These are phyloP conservation scores for Lecanoromycetidae sp. DNA, from an alignment of 2,329 filamentous ascomycete species.

Conservation along the genomic window DNA sequence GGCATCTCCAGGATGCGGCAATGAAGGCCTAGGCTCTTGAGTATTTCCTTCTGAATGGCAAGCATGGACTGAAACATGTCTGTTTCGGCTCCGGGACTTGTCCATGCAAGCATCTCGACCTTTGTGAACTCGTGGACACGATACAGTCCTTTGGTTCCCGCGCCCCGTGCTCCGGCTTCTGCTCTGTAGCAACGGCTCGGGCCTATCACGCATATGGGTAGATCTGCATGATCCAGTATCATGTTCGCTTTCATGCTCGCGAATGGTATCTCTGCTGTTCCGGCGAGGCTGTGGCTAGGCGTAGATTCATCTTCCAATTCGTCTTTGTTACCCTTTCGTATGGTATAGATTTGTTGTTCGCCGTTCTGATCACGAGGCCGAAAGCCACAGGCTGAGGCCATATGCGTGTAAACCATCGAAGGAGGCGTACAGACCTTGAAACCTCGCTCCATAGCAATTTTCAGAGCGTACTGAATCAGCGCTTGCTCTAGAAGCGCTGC, in stretches of 20 bases:
- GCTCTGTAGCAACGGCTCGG: slow-evolving; percentile 90
- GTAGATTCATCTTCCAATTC: slow-evolving; percentile 51
- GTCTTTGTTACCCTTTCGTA: slow-evolving; percentile 56
- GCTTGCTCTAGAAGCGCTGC: slow-evolving; percentile 91
- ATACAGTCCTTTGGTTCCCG: slow-evolving; percentile 87
- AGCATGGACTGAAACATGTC: slow-evolving; percentile 74
- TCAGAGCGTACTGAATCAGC: slow-evolving; percentile 72
- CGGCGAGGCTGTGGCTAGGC: slow-evolving; percentile 65
- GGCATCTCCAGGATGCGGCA: slow-evolving; percentile 93
- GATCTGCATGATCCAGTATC: slow-evolving; percentile 49
- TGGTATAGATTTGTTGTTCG: slow-evolving; percentile 81
- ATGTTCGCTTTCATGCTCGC: slow-evolving; percentile 77
- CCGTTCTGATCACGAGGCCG: slow-evolving; percentile 81
- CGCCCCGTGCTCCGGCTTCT: slow-evolving; percentile 80
- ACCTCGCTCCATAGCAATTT: slow-evolving; percentile 56
- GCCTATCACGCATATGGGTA: slow-evolving; percentile 71
- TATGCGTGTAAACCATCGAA: slow-evolving; percentile 81
- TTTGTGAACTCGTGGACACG: slow-evolving; percentile 98
- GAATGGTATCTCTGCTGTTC: slow-evolving; percentile 88
- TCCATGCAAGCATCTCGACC: slow-evolving; percentile 95
- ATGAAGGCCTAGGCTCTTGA: slow-evolving; percentile 63
- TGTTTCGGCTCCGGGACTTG: slow-evolving; percentile 14
- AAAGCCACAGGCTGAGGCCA: slow-evolving; percentile 84
- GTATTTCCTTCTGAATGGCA: slow-evolving; percentile 72
- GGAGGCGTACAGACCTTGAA: slow-evolving; percentile 78